Evolutionary conservation across 805 yeast species (phyloP), one percentile per base, ranked within the genome.

Genomic region (Candida pseudofarinosa): DNA sequence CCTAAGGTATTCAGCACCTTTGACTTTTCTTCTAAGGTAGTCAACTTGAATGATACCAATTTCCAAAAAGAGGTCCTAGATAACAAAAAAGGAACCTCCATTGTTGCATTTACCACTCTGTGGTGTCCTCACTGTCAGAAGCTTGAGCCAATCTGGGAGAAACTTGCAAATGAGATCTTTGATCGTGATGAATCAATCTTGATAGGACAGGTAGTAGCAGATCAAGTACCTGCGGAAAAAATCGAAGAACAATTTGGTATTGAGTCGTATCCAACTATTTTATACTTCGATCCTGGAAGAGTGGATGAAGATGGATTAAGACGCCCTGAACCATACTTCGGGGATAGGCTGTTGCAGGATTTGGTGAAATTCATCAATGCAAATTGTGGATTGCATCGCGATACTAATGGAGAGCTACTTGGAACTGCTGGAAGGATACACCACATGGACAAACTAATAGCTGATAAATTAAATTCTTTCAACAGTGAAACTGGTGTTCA

Each of bases 111-210:
- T 52, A 76, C 85, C 4, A 79, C 83, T 13, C 66, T 73, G 33
- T 76, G 84, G 82, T 80, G 87, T 56, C 73, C 68, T 16, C 73
- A 76, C 54, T 81, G 87, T 63, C 69, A 75, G 58, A 59, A 63
- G 15, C 61, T 81, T 50, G 65, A 69, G 44, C 83, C 85, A 2
- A 60, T 58, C 7, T 77, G 79, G 67, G 74, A 69, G 35, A 47
- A 62, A 39, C 60, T 81, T 40, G 82, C 85, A 4, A 55, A 61
- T n/a, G 61, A 73, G 2, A 74, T 75, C 37, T 72, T 63, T 35
- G 51, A 50, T 16, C 73, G 60, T 28, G 73, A 77, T 45, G 50
- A 62, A 15, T 46, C 41, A 10, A 43, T 69, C 74, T 47, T 82
- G 59, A 53, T 62, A 49, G 65, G 56, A 17, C 20, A 67, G 42